Evolutionary conservation across 208 protist genomes (phyloP).

Genomic region (Vickermania ingenoplastis): DNA sequence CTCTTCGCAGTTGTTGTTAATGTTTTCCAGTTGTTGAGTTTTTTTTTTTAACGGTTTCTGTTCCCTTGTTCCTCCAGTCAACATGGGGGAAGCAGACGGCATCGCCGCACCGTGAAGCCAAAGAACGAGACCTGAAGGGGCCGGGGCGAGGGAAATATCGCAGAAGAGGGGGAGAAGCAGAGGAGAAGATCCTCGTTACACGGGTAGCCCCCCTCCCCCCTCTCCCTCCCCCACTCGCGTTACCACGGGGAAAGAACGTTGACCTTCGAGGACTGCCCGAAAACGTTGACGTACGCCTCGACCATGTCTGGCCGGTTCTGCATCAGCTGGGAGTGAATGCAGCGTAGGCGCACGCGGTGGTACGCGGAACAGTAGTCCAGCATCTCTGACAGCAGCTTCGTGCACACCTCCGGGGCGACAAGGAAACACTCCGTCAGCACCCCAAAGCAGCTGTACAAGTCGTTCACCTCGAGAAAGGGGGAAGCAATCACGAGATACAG

Average conservation of each 20-base stretch:
- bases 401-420: conserved; percentile 25
- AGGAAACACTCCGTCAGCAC: conserved; percentile 43
- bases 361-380: conserved; percentile 76
- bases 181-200: no score
- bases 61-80: no score
- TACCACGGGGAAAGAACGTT: conserved; percentile 39
- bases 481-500: conserved; percentile 39
- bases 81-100: no score
- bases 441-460: conserved; percentile 44
- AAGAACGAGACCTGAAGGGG: no score
- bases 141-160: no score
- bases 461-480: conserved; percentile 25
- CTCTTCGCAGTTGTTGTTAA: no score
- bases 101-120: no score
- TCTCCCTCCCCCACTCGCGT: no score
- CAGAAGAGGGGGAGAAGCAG: no score
- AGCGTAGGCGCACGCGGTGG: conserved; percentile 79
- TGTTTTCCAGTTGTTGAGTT: no score
- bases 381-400: conserved; percentile 27
- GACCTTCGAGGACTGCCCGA: conserved; percentile 43
- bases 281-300: conserved; percentile 47
- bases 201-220: no score
- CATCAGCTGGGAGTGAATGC: conserved; percentile 37
- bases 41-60: no score
- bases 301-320: conserved; percentile 26